Percentiles rank a stretch among this genome's conserved stretches.
Evolutionary conservation across 2,329 filamentous ascomycete genomes (phyloP).

Genomic region (Golovinomyces cichoracearum): DNA sequence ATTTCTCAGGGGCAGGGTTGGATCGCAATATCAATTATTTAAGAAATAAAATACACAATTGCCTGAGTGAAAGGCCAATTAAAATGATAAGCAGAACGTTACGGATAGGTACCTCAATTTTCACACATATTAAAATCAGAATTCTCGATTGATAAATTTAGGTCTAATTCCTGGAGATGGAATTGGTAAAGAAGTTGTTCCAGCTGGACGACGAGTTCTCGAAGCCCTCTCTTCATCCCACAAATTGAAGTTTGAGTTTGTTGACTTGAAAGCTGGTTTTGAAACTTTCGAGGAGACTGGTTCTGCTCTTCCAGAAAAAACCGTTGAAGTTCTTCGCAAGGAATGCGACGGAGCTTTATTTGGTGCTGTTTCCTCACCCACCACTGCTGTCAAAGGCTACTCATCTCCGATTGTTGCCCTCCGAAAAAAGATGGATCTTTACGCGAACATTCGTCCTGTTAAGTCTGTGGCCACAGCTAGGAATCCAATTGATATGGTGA

Average conservation of each 20-base stretch:
- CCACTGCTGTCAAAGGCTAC: constrained; percentile 76
- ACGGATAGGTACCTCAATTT: constrained; percentile 31
- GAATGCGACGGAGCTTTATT: constrained; percentile 94
- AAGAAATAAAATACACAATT: no score
- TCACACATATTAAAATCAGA: background rate
- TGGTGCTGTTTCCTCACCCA: constrained; percentile 81
- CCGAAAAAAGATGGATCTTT: constrained; percentile 80
- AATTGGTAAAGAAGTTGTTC: constrained; percentile 96
- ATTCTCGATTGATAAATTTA: constrained; percentile 16
- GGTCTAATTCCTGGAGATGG: constrained; percentile 94
- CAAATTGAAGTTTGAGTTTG: constrained; percentile 77
- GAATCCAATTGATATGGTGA: constrained; percentile 61
- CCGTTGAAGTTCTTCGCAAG: constrained; percentile 62
- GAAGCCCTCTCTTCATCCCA: constrained; percentile 83
- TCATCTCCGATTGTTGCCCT: constrained; percentile 72
- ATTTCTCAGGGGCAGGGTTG: no score
- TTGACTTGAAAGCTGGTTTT: constrained; percentile 78
- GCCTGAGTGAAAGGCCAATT: no score
- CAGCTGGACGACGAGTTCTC: constrained; percentile 69
- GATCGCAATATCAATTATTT: no score
- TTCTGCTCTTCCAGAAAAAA: constrained; percentile 66
- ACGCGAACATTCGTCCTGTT: constrained; percentile 91
- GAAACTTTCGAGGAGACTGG: constrained; percentile 81
- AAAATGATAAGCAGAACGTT: constrained; percentile 37
- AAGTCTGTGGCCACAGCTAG: constrained; percentile 46